Evolutionary conservation across 768 basidiomycete species (phyloP), one percentile per base, ranked within the genome.

Genomic region (Mycena alexandri): DNA sequence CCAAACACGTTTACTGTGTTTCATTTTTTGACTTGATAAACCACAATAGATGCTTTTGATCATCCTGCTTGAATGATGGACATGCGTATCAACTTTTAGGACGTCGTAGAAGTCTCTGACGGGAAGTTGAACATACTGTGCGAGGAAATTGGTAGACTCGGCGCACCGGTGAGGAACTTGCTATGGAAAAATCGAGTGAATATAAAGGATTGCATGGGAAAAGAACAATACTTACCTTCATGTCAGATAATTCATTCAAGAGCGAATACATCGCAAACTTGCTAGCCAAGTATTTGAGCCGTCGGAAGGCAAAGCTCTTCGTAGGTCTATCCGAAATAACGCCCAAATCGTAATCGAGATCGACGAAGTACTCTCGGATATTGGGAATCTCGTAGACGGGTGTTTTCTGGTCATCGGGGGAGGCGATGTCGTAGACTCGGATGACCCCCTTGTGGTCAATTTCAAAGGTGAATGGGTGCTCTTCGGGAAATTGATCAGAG

Each of bases 21-120:
- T 95, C 94, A 97, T 96, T 76, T 96, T n/a, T 96, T 22, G 90
- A 89, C 78, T 99, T 99, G 83, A 99, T 98, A 81, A 99, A 99
- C 14, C 97, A 94, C 13, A 99, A 82, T 24, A 99, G 81, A 80
- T 99, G 98, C 29, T 29, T 29, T 78, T 99, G 77, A 99, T 99
- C 96, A 99, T 98, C 80, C 94, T 93, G 66, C 96, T 97, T 2
- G 97, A 97, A 76, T 99, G 94, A 74, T 99, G 98, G 41, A 99
- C 94, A 79, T 99, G 98, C 6, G 97, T 99, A 76, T 99, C 97
- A 67, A 99, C 97, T 77, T 99, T 99, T 33, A 98, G 90, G 58
- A 95, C 85, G 76, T 99, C 99, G 80, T 99, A 99, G 73, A 99
- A 98, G 79, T 99, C 97, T 67, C 96, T 96, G 75, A 22, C 67